A percentile compares a stretch with the other conserved stretches of the same genome.
Conservation (phyloP, 108 stramenopile species). For the Parietichytrium sp. region DNA sequence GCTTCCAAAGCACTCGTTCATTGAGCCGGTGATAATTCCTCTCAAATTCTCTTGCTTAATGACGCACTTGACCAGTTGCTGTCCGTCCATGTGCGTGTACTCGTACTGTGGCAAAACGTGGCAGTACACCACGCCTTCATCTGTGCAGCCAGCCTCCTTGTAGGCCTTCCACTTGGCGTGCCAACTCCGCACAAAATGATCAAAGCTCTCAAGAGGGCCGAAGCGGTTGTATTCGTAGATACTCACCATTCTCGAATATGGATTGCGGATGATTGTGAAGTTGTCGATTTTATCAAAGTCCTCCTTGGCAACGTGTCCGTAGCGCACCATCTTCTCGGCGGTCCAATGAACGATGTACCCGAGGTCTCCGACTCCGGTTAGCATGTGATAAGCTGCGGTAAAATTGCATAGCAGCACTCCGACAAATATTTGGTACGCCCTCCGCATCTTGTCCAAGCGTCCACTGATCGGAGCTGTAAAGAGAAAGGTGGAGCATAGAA, state of each 20-base stretch:
- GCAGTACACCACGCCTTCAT: slow-evolving; percentile 68
- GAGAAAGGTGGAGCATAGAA: slow-evolving; percentile 55
- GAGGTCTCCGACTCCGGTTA: slow-evolving; percentile 60
- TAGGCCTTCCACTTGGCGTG: slow-evolving; percentile 47
- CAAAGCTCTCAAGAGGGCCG: slow-evolving; percentile 58
- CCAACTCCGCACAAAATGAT: slow-evolving; percentile 58
- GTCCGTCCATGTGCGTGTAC: slow-evolving; percentile 60
- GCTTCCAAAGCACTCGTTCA: slow-evolving; percentile 19
- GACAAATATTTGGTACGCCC: slow-evolving; percentile 62
- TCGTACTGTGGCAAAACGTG: slow-evolving; percentile 65
- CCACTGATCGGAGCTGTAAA: slow-evolving; percentile 66
- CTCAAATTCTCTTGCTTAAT: slow-evolving; percentile 66
- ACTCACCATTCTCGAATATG: slow-evolving; percentile 66
- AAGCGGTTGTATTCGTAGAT: slow-evolving; percentile 69
- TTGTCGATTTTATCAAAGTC: slow-evolving; percentile 55
- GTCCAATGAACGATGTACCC: slow-evolving; percentile 71
- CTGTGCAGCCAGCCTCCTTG: slow-evolving; percentile 59
- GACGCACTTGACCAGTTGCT: slow-evolving; percentile 59
- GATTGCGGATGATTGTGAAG: slow-evolving; percentile 68
- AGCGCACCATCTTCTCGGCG: slow-evolving; percentile 57
- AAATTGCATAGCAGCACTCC: slow-evolving; percentile 58
- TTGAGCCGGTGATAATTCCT: not conserved
- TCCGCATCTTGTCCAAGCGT: slow-evolving; percentile 51
- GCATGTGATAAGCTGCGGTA: slow-evolving; percentile 57
- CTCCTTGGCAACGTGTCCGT: slow-evolving; percentile 59